These are phyloP conservation scores for Annona cherimola DNA, from an alignment of 164 flowering plant genomes.

Conservation along the genomic window DNA sequence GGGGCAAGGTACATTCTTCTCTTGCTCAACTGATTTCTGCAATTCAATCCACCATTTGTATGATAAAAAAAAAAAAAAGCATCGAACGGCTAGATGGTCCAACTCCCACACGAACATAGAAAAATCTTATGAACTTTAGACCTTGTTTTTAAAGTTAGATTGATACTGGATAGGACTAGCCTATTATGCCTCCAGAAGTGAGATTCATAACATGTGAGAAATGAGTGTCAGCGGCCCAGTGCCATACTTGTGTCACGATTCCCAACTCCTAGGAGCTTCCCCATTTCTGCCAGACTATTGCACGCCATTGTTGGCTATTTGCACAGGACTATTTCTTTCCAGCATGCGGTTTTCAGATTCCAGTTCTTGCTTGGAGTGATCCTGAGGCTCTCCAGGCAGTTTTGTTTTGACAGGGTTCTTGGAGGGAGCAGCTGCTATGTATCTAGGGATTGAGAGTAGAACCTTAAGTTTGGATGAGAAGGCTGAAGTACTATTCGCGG, in stretches of 20 bases:
- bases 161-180: not conserved
- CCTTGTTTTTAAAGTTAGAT: not conserved
- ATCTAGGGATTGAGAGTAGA: conserved; percentile 48
- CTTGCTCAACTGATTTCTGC: not conserved
- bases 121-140: not conserved
- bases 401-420: conserved; percentile 94
- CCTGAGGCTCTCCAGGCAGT: conserved; percentile 72
- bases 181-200: not conserved
- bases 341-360: too few relatives aligned
- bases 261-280: not conserved
- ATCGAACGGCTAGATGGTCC: too few relatives aligned
- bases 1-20: conserved; percentile 57
- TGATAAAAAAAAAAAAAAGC: too few relatives aligned
- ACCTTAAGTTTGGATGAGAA: conserved; percentile 77
- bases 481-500: conserved; percentile 73
- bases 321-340: not conserved
- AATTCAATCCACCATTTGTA: not conserved
- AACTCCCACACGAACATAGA: too few relatives aligned
- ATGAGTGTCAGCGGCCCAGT: not conserved
- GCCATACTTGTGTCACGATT: not conserved
- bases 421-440: conserved; percentile 57
- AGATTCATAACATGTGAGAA: not conserved
- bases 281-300: not conserved
- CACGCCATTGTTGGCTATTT: not conserved
- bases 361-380: conserved; percentile 1